Base-by-base conservation (phyloP, 345 rosid species). In the Citrus mangshanensis region DNA sequence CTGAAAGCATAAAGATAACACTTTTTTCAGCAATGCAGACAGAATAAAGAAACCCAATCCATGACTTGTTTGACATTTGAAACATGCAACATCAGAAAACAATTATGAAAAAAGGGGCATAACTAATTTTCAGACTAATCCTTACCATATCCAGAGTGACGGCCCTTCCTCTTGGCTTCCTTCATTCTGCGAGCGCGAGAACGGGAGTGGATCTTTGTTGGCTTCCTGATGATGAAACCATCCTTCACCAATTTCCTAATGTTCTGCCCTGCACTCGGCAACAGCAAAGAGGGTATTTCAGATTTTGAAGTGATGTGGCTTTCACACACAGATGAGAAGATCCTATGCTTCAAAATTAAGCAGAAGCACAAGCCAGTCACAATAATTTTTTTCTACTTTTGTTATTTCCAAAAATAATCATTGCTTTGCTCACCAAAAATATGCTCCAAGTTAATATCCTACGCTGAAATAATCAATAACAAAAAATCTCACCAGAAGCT, bases 131-230 rank as follows among this genome's bases (percentile, higher is more conserved):
- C 69, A 34, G 3, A 13, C 25, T 40, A 37, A 32, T 69, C 28
- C 34, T 70, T 89, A 92, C 97, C 93, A 67, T 90, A 89, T 84
- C 97, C 92, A 73, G 97, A 83, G 85, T 92, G 97, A 13, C 92
- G 92, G 21, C 95, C 97, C 87, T 92, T 92, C 34, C 85, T 85
- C 85, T 92, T 91, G 27, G 95, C 97, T 78, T 87, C 92, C 79
- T 88, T 92, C 93, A 91, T 89, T 1, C 86, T 80, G 24, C 92
- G 91, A 1, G 97, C 97, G 49, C 89, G 93, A 37, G 95, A 86
- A 27, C 97, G 95, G 24, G 97, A 92, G 87, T 92, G 97, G 46
- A 92, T 89, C 88, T 91, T 88, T 6, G 93, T 87, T 21, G 93
- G 95, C 83, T 91, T 92, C 91, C 88, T 87, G 83, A 91, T 91